These are phyloP conservation scores for Cladosporium colombiae DNA, from an alignment of 2,329 filamentous ascomycete species.

Conservation along the genomic window DNA sequence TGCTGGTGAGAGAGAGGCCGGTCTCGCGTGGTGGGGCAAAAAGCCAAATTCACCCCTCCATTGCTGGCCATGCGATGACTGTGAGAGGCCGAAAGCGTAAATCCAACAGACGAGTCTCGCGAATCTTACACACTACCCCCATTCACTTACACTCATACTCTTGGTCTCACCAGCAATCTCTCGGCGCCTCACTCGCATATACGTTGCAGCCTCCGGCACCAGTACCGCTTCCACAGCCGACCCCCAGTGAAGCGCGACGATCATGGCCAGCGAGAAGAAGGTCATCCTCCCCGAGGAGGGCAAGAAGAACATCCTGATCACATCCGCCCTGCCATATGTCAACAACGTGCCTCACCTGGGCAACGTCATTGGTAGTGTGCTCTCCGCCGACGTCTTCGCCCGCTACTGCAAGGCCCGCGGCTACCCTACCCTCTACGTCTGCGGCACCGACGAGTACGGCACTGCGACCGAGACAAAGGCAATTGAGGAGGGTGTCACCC, in stretches of 20 bases:
- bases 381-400: constrained; percentile 78
- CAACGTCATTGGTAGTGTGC: constrained; percentile 80
- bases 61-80: not conserved
- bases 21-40: not conserved
- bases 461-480: constrained; percentile 96
- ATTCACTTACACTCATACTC: not conserved
- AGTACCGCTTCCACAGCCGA: not conserved
- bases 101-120: not conserved
- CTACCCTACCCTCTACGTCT: constrained; percentile 79
- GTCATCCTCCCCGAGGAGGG: constrained; percentile 52
- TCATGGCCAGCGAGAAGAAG: constrained; percentile 16
- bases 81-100: not conserved
- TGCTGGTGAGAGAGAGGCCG: not conserved
- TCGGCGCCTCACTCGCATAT: not conserved
- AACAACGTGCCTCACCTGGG: constrained; percentile 74
- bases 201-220: not conserved
- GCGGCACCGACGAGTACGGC: constrained; percentile 91
- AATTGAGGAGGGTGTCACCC: constrained; percentile 80
- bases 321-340: constrained; percentile 85
- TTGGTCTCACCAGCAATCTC: not conserved
- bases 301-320: constrained; percentile 86
- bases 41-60: not conserved
- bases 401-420: constrained; percentile 77
- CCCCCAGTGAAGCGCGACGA: not conserved
- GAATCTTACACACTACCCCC: not conserved